These are phyloP conservation scores for Smittium culicis DNA, from an alignment of 371 early-diverging fungal genomes.

Conservation along the genomic window DNA sequence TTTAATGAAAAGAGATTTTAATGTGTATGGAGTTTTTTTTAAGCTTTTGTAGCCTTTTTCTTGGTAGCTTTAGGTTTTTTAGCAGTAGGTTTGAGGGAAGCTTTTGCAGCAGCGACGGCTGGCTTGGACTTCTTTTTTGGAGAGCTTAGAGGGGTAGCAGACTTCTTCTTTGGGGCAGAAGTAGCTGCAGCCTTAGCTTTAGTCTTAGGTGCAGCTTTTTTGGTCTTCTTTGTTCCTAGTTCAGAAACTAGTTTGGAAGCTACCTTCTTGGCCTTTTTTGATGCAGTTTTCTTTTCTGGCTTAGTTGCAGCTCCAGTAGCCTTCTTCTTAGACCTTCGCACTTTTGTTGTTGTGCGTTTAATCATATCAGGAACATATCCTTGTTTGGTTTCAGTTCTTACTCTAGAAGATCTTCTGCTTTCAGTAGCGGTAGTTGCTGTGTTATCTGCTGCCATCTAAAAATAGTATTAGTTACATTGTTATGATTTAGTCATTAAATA, in stretches of 20 bases:
- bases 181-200: not conserved
- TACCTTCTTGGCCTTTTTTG: slow-evolving; percentile 5
- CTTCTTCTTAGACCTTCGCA: not conserved
- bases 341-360: not conserved
- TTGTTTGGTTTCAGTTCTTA: not conserved
- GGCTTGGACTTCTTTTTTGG: not conserved
- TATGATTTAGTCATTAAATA: no score
- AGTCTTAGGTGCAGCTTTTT: not conserved
- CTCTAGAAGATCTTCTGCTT: not conserved
- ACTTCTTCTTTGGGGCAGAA: not conserved
- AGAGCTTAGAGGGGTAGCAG: not conserved
- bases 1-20: no score
- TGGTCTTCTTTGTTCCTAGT: not conserved
- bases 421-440: not conserved
- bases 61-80: not conserved
- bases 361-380: slow-evolving; percentile 7
- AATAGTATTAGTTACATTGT: no score
- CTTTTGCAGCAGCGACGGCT: not conserved
- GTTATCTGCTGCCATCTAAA: not conserved
- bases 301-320: not conserved
- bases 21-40: no score
- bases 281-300: not conserved
- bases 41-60: no score
- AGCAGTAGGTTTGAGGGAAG: not conserved
- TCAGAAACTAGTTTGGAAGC: not conserved